Evolutionary conservation across 2,329 filamentous ascomycete species (phyloP).

Genomic region (Neobulgaria alba): DNA sequence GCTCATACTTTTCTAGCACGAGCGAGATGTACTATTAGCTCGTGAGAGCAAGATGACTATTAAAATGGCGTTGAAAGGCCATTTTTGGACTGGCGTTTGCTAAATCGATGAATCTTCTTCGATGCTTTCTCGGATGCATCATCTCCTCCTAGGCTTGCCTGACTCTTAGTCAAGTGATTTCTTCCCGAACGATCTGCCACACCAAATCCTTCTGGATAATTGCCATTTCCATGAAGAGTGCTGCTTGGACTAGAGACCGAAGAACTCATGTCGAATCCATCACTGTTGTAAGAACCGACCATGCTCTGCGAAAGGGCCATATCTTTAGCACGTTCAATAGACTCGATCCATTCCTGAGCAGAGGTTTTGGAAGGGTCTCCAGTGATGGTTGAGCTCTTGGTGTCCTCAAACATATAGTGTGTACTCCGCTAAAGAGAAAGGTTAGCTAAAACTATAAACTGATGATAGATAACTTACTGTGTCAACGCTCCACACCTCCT

Average conservation of each 20-base stretch:
- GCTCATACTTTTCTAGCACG: constrained; percentile 1
- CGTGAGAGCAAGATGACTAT: constrained; percentile 11
- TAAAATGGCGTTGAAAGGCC: constrained; percentile 85
- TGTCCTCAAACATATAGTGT: constrained; percentile 88
- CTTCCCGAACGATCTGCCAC: constrained; percentile 45
- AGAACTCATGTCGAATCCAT: constrained; percentile 62
- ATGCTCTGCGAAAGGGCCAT: constrained; percentile 68
- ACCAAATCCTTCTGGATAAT: constrained; percentile 44
- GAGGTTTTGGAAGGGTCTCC: constrained; percentile 57
- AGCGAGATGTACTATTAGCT: background rate
- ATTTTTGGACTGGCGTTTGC: constrained; percentile 88
- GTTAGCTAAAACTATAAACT: constrained; percentile 2
- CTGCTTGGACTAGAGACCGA: constrained; percentile 65
- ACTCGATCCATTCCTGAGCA: constrained; percentile 88
- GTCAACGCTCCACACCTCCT: constrained; percentile 84
- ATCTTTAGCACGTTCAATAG: constrained; percentile 77
- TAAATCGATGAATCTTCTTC: constrained; percentile 62
- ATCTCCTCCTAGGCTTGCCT: constrained; percentile 41
- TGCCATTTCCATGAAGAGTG: constrained; percentile 54
- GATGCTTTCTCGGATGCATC: constrained; percentile 29
- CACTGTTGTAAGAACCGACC: constrained; percentile 55
- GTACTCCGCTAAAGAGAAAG: constrained; percentile 55
- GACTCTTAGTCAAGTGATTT: constrained; percentile 51
- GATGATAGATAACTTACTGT: constrained; percentile 58
- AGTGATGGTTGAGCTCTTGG: constrained; percentile 57